Evolutionary conservation across 1,284 basidiomycete genomes (phyloP).

Genomic region (Fomitopsis pinicola): DNA sequence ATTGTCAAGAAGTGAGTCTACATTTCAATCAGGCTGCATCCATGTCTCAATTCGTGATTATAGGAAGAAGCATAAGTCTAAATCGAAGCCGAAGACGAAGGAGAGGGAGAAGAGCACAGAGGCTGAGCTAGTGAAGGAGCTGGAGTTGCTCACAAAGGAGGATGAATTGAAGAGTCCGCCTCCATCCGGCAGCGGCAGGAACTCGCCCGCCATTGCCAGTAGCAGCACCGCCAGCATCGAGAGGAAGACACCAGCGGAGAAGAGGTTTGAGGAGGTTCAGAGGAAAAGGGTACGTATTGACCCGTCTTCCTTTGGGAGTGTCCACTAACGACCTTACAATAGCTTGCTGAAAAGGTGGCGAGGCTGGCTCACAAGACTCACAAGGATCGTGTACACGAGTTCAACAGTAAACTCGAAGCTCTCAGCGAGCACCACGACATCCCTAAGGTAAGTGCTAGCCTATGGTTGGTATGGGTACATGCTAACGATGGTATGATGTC

Average conservation of each 20-base stretch:
- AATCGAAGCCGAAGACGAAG: conserved; percentile 55
- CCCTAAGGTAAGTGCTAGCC: conserved; percentile 65
- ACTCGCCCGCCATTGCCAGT: conserved; percentile 44
- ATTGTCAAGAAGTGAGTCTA: conserved; percentile 75
- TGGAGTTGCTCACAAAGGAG: conserved; percentile 40
- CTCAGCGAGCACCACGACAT: conserved; percentile 94
- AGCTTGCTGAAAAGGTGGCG: conserved; percentile 80
- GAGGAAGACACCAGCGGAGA: conserved; percentile 86
- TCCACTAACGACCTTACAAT: neutral
- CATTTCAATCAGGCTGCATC: conserved; percentile 6
- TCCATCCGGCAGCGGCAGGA: conserved; percentile 51
- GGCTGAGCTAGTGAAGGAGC: conserved; percentile 45
- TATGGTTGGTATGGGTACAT: conserved; percentile 10
- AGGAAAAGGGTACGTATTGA: conserved; percentile 65
- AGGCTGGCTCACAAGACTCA: conserved; percentile 86
- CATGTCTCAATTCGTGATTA: conserved; percentile 39
- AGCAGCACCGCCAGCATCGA: conserved; percentile 29
- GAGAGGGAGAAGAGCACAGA: conserved; percentile 33
- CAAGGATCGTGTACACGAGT: conserved; percentile 92
- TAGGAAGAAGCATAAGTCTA: conserved; percentile 87
- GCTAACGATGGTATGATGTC: conserved; percentile 18
- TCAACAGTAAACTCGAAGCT: conserved; percentile 85
- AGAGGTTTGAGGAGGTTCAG: conserved; percentile 84
- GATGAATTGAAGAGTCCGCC: conserved; percentile 38
- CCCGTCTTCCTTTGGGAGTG: conserved; percentile 8